Evolutionary conservation across 2,329 filamentous ascomycete genomes (phyloP).

Genomic region (Chalara sp.): DNA sequence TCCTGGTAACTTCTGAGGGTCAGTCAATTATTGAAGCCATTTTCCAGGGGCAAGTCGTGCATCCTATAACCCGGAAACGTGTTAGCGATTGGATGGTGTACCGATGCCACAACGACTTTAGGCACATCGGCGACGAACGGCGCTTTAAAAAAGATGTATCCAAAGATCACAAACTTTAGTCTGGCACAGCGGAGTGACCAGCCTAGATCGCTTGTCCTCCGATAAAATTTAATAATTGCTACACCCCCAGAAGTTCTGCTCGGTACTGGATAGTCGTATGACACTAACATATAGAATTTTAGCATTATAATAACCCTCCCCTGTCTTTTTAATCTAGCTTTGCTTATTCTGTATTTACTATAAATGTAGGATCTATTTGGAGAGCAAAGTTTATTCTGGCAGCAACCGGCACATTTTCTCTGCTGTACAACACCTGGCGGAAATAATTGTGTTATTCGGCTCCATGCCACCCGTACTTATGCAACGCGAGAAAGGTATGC

Average conservation of each 20-base stretch:
- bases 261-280: no score
- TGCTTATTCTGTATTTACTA: no score
- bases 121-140: slow-evolving; percentile 1
- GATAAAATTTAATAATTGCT: slow-evolving; percentile 18
- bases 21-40: slow-evolving; percentile 6
- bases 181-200: slow-evolving; percentile 3
- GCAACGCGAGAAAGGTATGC: no score
- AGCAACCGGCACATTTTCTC: no score
- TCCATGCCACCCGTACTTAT: no score
- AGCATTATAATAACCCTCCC: no score
- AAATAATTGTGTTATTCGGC: no score
- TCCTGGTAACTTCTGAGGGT: slow-evolving; percentile 9
- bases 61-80: slow-evolving; percentile 2
- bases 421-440: no score
- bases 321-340: no score
- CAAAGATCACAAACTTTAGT: slow-evolving; percentile 8
- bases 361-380: no score
- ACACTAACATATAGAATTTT: no score
- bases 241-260: slow-evolving; percentile 28
- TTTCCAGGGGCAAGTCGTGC: not conserved
- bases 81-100: slow-evolving; percentile 2
- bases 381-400: no score
- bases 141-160: slow-evolving; percentile 1
- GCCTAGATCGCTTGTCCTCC: slow-evolving; percentile 1
- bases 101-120: slow-evolving; percentile 11